Percentiles rank a stretch among this genome's conserved stretches.
phyloP scores from a whole-genome alignment of 2,329 filamentous ascomycete species.

The Blumeria hordei region DNA sequence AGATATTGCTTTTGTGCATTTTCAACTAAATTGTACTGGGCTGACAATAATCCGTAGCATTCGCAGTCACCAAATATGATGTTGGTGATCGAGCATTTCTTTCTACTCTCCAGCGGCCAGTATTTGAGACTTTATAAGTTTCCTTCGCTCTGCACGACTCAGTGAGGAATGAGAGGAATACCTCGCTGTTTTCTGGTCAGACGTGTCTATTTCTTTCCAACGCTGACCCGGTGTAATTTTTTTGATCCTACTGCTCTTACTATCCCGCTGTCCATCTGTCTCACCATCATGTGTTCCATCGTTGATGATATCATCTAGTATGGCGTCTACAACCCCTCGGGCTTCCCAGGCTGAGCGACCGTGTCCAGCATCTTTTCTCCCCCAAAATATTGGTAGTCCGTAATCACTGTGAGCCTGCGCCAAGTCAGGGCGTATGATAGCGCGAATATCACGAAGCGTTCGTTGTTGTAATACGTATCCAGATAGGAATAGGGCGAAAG shows the following conservation, averaged over 20 bases:
- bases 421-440: constrained; percentile 28
- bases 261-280: constrained; percentile 9
- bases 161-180: constrained; percentile 1
- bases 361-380: constrained; percentile 3
- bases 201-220: constrained; percentile 18
- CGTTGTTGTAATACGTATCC: constrained; percentile 76
- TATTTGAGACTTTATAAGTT: constrained; percentile 33
- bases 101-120: constrained; percentile 18
- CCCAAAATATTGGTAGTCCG: constrained; percentile 8
- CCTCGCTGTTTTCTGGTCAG: constrained; percentile 21
- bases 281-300: constrained; percentile 2
- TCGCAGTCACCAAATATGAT: background rate
- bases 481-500: constrained; percentile 60
- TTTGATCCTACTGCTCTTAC: constrained; percentile 1
- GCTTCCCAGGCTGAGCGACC: constrained; percentile 1
- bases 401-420: constrained; percentile 5
- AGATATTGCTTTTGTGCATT: too few species aligned
- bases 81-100: constrained; percentile 3
- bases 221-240: background rate
- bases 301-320: background rate
- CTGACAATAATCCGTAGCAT: too few species aligned
- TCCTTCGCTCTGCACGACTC: constrained; percentile 20
- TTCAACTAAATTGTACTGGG: too few species aligned
- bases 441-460: constrained; percentile 53
- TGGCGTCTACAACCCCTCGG: constrained; percentile 4